Evolutionary conservation across 1,139 yeast species (phyloP), one percentile per base, ranked within the genome.

Genomic region (Diutina pseudorugosa): DNA sequence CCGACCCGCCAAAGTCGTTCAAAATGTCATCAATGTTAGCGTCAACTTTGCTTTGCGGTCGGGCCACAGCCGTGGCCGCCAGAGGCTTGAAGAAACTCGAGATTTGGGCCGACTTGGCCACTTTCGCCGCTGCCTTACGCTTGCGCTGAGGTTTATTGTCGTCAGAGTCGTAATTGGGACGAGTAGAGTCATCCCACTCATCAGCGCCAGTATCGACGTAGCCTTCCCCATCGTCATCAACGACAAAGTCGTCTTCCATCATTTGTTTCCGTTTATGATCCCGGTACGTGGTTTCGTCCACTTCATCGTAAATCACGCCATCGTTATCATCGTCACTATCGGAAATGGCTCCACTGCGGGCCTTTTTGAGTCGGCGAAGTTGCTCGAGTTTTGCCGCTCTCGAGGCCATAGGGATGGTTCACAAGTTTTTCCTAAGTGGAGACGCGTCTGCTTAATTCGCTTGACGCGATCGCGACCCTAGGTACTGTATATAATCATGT

Each of bases 161-260:
- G 52, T 79, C 85, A 0, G 80, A 77, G 53, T 77, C 76, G 60
- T 78, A 78, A 44, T 72, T 65, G 14, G 77, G 73, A 52, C 80
- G 69, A 9, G 73, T 70, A 11, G 73, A 67, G 41, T 72, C 79
- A 53, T 82, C 90, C 95, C 95, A 87, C 57, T 89, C 95, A 60
- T 91, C 95, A 14, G 77, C 88, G 52, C 98, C 98, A 51, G 85
- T 86, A 61, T 93, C 97, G 1, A 88, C 91, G 62, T 93, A 93
- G 0, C 94, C 94, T 58, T 83, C 84, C 14, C 95, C 96, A 58
- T 85, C 82, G 64, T 93, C 98, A 62, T 90, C 97, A 2, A 89
- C 96, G 51, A 93, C 93, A 64, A 93, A 93, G 63, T 91, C 96
- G 62, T 91, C 97, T 57, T 86, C 83, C 69, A 89, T 75, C 53